Evolutionary conservation across 495 filamentous ascomycete species (phyloP).

Genomic region (Penicillium cinerascens): DNA sequence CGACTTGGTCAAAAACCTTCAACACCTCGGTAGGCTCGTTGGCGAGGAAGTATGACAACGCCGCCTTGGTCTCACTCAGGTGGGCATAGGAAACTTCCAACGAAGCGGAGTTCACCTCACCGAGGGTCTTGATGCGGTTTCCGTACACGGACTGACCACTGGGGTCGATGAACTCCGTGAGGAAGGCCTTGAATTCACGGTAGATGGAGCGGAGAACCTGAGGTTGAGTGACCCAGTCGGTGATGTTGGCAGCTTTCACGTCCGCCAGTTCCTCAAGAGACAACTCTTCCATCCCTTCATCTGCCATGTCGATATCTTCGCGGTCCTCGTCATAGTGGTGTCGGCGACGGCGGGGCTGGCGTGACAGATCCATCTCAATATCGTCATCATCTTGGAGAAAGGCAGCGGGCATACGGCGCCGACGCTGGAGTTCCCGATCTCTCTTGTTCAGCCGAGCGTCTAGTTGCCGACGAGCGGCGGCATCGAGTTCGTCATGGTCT

Average conservation of each 20-base stretch:
- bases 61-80: conserved; percentile 83
- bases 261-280: conserved; percentile 88
- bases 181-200: conserved; percentile 93
- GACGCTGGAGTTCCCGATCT: conserved; percentile 74
- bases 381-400: conserved; percentile 91
- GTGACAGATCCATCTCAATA: conserved; percentile 73
- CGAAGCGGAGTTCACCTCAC: conserved; percentile 93
- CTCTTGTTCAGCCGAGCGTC: conserved; percentile 79
- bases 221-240: conserved; percentile 90
- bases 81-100: conserved; percentile 96
- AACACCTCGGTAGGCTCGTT: conserved; percentile 92
- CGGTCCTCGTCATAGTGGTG: conserved; percentile 90
- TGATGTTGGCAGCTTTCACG: conserved; percentile 87
- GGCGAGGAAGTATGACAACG: conserved; percentile 94
- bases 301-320: conserved; percentile 83
- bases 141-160: conserved; percentile 89
- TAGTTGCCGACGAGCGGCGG: conserved; percentile 67
- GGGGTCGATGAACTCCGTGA: conserved; percentile 92
- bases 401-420: conserved; percentile 73
- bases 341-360: conserved; percentile 73
- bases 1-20: conserved; percentile 94
- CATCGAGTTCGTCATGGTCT: conserved; percentile 71
- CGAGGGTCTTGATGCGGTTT: conserved; percentile 84
- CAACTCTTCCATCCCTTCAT: conserved; percentile 91
- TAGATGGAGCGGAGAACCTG: conserved; percentile 91